phyloP scores from a whole-genome alignment of 345 rosid genomes.

The Salix dunnii region DNA sequence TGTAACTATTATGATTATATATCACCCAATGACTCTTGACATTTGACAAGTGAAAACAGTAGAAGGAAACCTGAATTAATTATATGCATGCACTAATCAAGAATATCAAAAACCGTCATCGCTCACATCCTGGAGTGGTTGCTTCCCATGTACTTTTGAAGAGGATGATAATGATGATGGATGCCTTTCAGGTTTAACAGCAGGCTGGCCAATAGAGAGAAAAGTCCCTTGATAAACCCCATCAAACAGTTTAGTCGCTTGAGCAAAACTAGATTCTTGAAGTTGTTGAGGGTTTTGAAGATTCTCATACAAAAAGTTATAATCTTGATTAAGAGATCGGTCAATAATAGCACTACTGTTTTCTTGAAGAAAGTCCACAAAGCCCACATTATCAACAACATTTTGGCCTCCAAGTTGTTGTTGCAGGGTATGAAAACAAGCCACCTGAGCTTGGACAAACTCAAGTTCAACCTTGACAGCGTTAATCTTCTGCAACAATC shows the following conservation, averaged over 20 bases:
- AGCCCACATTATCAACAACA: neutral
- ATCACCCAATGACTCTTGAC: neutral
- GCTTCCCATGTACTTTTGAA: neutral
- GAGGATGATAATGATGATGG: neutral
- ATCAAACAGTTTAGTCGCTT: neutral
- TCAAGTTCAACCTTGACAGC: neutral
- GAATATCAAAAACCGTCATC: neutral
- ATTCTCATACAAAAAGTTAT: neutral
- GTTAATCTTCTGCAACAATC: neutral
- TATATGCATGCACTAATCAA: neutral
- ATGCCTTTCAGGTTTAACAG: too few species aligned
- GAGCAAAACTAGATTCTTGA: neutral
- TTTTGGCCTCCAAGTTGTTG: neutral
- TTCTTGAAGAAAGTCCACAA: neutral
- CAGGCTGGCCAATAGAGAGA: neutral
- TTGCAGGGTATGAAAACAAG: neutral
- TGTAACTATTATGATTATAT: neutral
- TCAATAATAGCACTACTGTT: neutral
- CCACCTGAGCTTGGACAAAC: neutral
- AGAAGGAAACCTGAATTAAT: neutral
- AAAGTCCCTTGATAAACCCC: neutral
- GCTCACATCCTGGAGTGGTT: neutral
- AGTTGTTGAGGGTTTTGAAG: neutral
- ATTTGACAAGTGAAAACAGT: neutral
- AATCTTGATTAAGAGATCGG: neutral